Evolutionary conservation across 148 eudicot genomes (phyloP), one percentile per base, ranked within the genome.

Genomic region (Amaranthus cruentus): DNA sequence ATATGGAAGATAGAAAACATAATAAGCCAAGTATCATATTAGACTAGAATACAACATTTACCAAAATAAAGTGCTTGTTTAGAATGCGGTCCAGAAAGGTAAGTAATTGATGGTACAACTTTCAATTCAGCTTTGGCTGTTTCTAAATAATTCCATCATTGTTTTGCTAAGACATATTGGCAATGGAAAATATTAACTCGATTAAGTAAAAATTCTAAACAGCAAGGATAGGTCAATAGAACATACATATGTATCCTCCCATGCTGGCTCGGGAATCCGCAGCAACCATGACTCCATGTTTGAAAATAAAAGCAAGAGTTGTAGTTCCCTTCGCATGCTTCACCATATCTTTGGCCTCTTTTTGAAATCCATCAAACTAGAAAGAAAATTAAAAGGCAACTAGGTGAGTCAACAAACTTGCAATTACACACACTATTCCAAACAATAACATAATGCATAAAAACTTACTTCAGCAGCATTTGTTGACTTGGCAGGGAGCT

Each of bases 191-290:
- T 12, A 28, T 28, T 4, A 43, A 10, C 50, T 5, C 9, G 14
- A 42, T 6, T 50, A 50, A 5, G 62, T 5, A 67, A 28, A 28
- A 28, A 28, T 28, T 28, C 38, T 0, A 28, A 28, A 28, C 38
- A 28, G 38, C 38, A 11, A 0, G 14, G n/a, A 71, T 28, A 1
- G 28, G 2, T 69, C 11, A 12, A 13, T 4, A 70, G 68, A 62
- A 46, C 96, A 76, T 84, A 95, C 99, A 95, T 77, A 95, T 95
- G 67, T 95, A 92, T 82, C 97, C 99, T 83, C 99, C 99, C 94
- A 95, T 95, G 97, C 99, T 95, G n/a, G 99, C 97, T 69, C 99
- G 88, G 62, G 97, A 95, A 85, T 95, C 97, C 62, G 97, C 99
- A 77, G 99, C 99, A 73, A 95, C 97, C 79, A 92, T 95, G 64